phyloP scores from a whole-genome alignment of 1,284 basidiomycete genomes.

The Anthracocystis setariae region DNA sequence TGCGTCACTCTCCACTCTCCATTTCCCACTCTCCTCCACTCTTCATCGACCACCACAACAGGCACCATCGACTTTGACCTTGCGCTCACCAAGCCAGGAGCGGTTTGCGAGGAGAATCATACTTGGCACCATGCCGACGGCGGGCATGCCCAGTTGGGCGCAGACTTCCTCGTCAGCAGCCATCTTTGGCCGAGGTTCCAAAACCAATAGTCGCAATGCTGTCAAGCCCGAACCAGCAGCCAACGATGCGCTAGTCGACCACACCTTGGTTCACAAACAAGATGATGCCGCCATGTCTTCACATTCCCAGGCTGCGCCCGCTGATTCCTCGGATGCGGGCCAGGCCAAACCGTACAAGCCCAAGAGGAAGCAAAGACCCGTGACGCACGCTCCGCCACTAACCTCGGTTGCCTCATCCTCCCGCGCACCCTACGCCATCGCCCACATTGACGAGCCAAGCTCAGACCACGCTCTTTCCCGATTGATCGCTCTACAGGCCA shows the following conservation, averaged over 20 bases:
- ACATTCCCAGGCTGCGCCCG: neutral
- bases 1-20: too few relatives aligned
- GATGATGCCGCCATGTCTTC: neutral
- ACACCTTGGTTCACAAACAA: slow-evolving; percentile 5
- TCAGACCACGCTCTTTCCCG: slow-evolving; percentile 24
- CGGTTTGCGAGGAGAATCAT: too few relatives aligned
- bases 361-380: slow-evolving; percentile 32
- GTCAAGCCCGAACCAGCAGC: slow-evolving; percentile 8
- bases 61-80: too few relatives aligned
- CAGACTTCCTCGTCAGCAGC: slow-evolving; percentile 34
- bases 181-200: slow-evolving; percentile 24
- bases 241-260: slow-evolving; percentile 1
- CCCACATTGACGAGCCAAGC: slow-evolving; percentile 26
- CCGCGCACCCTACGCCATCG: slow-evolving; percentile 19
- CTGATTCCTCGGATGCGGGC: neutral
- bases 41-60: too few relatives aligned
- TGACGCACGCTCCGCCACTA: slow-evolving; percentile 24
- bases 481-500: slow-evolving; percentile 41
- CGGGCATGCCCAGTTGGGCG: slow-evolving; percentile 41
- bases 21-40: too few relatives aligned
- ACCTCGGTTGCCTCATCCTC: slow-evolving; percentile 20
- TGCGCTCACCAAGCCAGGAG: too few relatives aligned
- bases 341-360: slow-evolving; percentile 29
- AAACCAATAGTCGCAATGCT: slow-evolving; percentile 4
- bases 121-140: slow-evolving; percentile 22